These are phyloP conservation scores for Nicotiana otophora DNA, from an alignment of 257 asterid genomes.

Conservation along the genomic window DNA sequence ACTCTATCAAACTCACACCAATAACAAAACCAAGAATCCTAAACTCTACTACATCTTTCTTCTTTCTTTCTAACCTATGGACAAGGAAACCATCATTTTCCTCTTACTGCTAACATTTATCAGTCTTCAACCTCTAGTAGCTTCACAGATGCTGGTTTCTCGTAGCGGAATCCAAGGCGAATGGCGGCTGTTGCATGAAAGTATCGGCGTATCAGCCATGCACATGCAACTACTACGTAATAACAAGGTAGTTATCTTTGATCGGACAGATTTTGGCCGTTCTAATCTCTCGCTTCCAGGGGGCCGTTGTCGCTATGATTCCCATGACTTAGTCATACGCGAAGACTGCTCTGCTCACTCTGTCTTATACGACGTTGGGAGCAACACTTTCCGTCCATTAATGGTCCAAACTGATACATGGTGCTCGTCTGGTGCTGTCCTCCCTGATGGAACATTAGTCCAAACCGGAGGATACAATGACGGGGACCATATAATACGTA, in stretches of 20 bases:
- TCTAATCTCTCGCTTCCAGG: slow-evolving; percentile 42
- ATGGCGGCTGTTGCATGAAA: slow-evolving; percentile 35
- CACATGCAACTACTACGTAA: slow-evolving; percentile 4
- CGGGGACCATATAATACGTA: slow-evolving; percentile 38
- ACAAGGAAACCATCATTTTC: not conserved
- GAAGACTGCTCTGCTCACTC: slow-evolving; percentile 65
- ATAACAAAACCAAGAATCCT: not conserved
- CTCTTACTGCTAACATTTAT: slow-evolving; percentile 9
- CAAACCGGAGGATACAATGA: slow-evolving; percentile 52
- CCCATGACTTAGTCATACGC: not conserved
- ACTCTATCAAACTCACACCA: not conserved
- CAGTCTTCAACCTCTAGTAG: slow-evolving; percentile 3
- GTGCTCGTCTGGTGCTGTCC: slow-evolving; percentile 63
- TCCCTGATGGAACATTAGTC: slow-evolving; percentile 36
- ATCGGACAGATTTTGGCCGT: slow-evolving; percentile 36
- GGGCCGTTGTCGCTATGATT: slow-evolving; percentile 27
- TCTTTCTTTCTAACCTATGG: not conserved
- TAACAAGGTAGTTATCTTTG: slow-evolving; percentile 40
- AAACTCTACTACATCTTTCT: not conserved
- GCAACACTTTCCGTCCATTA: slow-evolving; percentile 12
- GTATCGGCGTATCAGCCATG: not conserved
- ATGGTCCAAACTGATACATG: slow-evolving; percentile 44
- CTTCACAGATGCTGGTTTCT: slow-evolving; percentile 7
- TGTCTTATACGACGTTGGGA: slow-evolving; percentile 36
- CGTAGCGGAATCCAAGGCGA: slow-evolving; percentile 17